phyloP scores from a whole-genome alignment of 2,329 filamentous ascomycete genomes.

The Aspergillus aculeatinus region DNA sequence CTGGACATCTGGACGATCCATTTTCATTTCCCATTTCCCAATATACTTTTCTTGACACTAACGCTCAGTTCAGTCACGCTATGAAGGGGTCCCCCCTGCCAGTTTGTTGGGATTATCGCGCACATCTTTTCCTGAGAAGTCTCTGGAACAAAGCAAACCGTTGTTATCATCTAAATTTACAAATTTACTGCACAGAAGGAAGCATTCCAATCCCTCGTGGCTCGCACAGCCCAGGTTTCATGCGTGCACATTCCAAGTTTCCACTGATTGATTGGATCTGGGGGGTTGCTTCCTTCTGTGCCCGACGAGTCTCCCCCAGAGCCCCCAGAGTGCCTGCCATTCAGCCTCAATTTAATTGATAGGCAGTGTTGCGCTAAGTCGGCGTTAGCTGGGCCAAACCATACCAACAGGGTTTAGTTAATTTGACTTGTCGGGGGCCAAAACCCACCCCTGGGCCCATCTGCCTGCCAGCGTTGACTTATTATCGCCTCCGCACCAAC shows the following conservation, averaged over 20 bases:
- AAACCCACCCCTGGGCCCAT: background rate
- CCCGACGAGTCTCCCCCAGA: background rate
- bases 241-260: slow-evolving; percentile 1
- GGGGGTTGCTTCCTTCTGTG: background rate
- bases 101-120: background rate
- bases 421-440: background rate
- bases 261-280: background rate
- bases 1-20: background rate
- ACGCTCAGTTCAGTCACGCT: background rate
- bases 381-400: slow-evolving; percentile 1
- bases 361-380: slow-evolving; percentile 1
- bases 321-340: background rate
- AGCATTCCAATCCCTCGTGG: background rate
- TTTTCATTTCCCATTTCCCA: background rate
- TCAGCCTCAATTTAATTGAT: slow-evolving; percentile 4
- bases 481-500: background rate
- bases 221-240: background rate
- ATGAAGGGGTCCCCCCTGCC: background rate
- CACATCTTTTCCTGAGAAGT: no score
- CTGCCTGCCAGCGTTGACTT: background rate
- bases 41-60: background rate
- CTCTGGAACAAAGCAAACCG: background rate
- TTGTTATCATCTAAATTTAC: background rate
- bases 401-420: background rate
- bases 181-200: background rate